Base-by-base conservation (phyloP, 805 yeast species). In the Cyberlindnera galapagoensis region DNA sequence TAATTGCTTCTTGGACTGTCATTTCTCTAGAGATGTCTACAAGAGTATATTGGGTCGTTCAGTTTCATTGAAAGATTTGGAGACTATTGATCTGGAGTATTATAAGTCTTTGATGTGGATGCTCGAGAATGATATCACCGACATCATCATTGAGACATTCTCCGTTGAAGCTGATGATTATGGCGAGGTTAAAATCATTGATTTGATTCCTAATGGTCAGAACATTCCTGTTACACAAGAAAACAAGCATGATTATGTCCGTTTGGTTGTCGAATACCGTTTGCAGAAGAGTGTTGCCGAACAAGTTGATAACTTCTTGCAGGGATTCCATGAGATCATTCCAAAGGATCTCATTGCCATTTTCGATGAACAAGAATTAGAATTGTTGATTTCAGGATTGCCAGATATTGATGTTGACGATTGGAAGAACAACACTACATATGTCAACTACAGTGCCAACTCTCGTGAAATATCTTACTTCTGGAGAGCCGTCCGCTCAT, bases 331-430 rank as follows among this genome's bases (percentile, higher is more conserved):
- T 52, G 94, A 88, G 39, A 76, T 92, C 19, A 83, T 92, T 43
- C 86, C 95, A 11, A 74, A 78, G 46, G 90, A 86, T 10, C 60
- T 86, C 39, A 76, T 92, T 26, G 65, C 90, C 1, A 81, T 90
- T 19, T 92, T 92, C 61, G 95, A 87, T 56, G 98, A 92, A 52
- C 95, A 88, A 50, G 99, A 92, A 56, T 65, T 92, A 36, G 99
- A 92, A 60, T 68, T 92, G 39, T 67, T 92, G 45, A 83, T 92
- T 25, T 82, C 94, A 21, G 99, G 99, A 3, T 65, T 92, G 47
- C 98, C 99, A 2, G 96, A 90, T 48, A 87, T 92, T 48, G 95
- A 86, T 60, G 90, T 90, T 14, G 85, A 79, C 45, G 99, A 92
- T 53, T 92, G 99, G 99, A 82, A 83, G 44, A 79, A 76, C 49